Evolutionary conservation across 805 yeast genomes (phyloP).

Genomic region (Tetrapisispora pingtungensis): DNA sequence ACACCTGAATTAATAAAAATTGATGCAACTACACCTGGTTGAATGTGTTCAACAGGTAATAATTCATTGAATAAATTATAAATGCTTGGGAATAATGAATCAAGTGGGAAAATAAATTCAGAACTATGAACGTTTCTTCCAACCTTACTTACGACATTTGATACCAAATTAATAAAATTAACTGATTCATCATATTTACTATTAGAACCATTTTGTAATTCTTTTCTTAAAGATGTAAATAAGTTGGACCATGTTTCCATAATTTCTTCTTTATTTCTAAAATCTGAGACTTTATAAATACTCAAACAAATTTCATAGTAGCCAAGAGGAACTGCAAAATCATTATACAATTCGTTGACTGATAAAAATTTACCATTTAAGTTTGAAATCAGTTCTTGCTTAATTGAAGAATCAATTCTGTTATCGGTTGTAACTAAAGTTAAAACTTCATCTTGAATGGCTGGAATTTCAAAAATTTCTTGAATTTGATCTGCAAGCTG

Average conservation of each 20-base stretch:
- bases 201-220: slow-evolving; percentile 12
- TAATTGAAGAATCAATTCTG: slow-evolving; percentile 37
- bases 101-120: slow-evolving; percentile 73
- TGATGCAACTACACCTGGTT: slow-evolving; percentile 47
- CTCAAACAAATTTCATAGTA: slow-evolving; percentile 73
- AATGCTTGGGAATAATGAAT: slow-evolving; percentile 56
- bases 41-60: slow-evolving; percentile 31
- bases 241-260: slow-evolving; percentile 69
- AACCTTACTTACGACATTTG: slow-evolving; percentile 33
- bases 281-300: slow-evolving; percentile 76
- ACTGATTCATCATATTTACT: slow-evolving; percentile 24
- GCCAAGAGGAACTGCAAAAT: slow-evolving; percentile 77
- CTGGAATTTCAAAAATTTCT: slow-evolving; percentile 79
- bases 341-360: slow-evolving; percentile 73
- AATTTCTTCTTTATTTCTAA: slow-evolving; percentile 75
- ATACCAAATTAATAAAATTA: slow-evolving; percentile 31
- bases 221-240: slow-evolving; percentile 40
- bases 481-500: slow-evolving; percentile 58
- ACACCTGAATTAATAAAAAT: slow-evolving; percentile 57
- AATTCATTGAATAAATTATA: slow-evolving; percentile 43
- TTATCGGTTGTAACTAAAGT: slow-evolving; percentile 40
- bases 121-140: slow-evolving; percentile 59
- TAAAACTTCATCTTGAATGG: slow-evolving; percentile 53
- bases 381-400: slow-evolving; percentile 39
- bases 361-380: slow-evolving; percentile 58